Evolutionary conservation across 2,329 filamentous ascomycete species (phyloP).

Genomic region (Aquanectria penicillioides): DNA sequence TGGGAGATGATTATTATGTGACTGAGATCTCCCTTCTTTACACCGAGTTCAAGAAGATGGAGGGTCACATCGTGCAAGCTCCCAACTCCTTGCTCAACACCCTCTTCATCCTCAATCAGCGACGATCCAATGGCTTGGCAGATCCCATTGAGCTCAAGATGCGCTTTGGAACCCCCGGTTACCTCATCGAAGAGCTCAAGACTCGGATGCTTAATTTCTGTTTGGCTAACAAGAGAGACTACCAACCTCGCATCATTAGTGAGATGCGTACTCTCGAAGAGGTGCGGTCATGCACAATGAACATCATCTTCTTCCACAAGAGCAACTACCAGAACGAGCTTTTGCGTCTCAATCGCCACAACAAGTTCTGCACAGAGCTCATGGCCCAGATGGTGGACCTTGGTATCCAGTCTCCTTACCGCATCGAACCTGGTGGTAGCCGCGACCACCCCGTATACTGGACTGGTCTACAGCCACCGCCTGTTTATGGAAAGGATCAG

Average conservation of each 20-base stretch:
- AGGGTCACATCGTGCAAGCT: slow-evolving; percentile 94
- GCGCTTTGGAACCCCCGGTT: slow-evolving; percentile 86
- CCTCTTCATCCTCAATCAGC: slow-evolving; percentile 94
- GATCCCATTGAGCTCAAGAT: slow-evolving; percentile 86
- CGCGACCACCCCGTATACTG: slow-evolving; percentile 73
- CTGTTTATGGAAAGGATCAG: slow-evolving; percentile 45
- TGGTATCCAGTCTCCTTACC: slow-evolving; percentile 81
- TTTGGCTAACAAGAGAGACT: slow-evolving; percentile 86
- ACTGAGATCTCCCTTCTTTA: slow-evolving; percentile 93
- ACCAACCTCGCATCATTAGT: slow-evolving; percentile 85
- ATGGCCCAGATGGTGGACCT: slow-evolving; percentile 87
- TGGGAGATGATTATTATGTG: slow-evolving; percentile 94
- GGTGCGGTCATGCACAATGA: slow-evolving; percentile 86
- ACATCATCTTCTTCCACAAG: slow-evolving; percentile 98
- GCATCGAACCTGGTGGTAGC: slow-evolving; percentile 72
- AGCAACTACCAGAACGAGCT: slow-evolving; percentile 96
- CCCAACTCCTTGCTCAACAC: slow-evolving; percentile 94
- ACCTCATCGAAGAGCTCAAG: slow-evolving; percentile 85
- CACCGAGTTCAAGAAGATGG: slow-evolving; percentile 99
- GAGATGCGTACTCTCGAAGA: slow-evolving; percentile 84
- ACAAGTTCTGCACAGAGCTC: slow-evolving; percentile 92
- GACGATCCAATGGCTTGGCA: slow-evolving; percentile 86
- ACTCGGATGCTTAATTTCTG: slow-evolving; percentile 86
- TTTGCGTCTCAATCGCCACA: slow-evolving; percentile 86
- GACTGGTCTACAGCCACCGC: slow-evolving; percentile 48